Evolutionary conservation across 208 protist species (phyloP).

Genomic region (Wallacemonas sp.): DNA sequence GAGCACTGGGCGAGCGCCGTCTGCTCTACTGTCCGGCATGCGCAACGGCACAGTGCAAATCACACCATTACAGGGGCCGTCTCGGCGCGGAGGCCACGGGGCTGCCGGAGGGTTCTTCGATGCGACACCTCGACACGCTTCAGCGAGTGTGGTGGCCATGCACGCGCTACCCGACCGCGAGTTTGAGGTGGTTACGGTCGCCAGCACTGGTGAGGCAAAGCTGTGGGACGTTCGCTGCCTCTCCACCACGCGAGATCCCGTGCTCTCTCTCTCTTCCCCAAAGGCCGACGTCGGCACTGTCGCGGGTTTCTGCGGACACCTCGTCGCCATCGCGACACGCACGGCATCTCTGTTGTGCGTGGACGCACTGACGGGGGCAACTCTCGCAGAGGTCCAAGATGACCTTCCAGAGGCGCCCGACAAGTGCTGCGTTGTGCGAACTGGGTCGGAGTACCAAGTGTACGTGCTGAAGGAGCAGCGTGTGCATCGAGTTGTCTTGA

Average conservation of each 20-base stretch:
- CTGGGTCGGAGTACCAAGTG: conserved; percentile 4
- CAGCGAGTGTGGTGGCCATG: conserved; percentile 33
- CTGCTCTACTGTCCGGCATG: conserved; percentile 33
- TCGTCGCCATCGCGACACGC: conserved; percentile 19
- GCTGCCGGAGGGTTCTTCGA: conserved; percentile 13
- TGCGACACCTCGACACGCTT: conserved; percentile 24
- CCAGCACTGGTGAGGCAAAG: conserved; percentile 43
- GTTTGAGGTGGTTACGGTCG: conserved; percentile 57
- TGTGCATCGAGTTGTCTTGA: conserved; percentile 2
- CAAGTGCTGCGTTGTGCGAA: neutral
- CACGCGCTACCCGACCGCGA: conserved; percentile 16
- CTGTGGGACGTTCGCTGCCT: conserved; percentile 71
- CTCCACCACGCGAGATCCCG: conserved; percentile 20
- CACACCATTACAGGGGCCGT: conserved; percentile 9
- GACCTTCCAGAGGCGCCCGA: conserved; percentile 2
- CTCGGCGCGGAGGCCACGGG: too few relatives aligned
- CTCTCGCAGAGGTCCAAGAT: conserved; percentile 14
- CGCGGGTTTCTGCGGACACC: conserved; percentile 22
- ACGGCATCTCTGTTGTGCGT: conserved; percentile 26
- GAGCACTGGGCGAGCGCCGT: neutral
- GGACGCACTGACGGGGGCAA: conserved; percentile 15
- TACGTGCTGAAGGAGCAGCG: conserved; percentile 6
- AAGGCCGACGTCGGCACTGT: conserved; percentile 15
- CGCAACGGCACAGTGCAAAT: conserved; percentile 37
- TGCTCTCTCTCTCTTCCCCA: conserved; percentile 20